phyloP scores from a whole-genome alignment of 1,139 yeast genomes.

The Kodamaea anthophila region DNA sequence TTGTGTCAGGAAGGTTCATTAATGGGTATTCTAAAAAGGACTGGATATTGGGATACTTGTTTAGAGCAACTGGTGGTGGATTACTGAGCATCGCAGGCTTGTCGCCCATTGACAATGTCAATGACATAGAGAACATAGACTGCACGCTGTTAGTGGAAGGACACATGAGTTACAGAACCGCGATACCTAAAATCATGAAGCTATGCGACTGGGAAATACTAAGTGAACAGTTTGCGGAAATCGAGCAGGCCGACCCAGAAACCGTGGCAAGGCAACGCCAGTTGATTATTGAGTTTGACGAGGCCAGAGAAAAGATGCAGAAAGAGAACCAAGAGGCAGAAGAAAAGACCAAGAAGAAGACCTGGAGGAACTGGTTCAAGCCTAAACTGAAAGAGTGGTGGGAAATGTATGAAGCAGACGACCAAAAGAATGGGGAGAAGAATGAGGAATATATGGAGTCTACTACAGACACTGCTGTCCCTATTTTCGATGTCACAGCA shows the following conservation, averaged over 20 bases:
- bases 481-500: constrained; percentile 43
- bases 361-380: constrained; percentile 63
- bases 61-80: constrained; percentile 95
- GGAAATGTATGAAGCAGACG: constrained; percentile 51
- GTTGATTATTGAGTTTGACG: constrained; percentile 76
- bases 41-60: constrained; percentile 93
- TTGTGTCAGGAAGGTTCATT: constrained; percentile 84
- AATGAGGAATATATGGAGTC: constrained; percentile 6
- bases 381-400: constrained; percentile 86
- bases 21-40: constrained; percentile 90
- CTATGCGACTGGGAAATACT: constrained; percentile 73
- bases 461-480: constrained; percentile 8
- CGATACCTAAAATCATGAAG: constrained; percentile 75
- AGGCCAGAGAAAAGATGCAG: constrained; percentile 60
- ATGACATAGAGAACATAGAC: constrained; percentile 76
- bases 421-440: constrained; percentile 1
- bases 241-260: constrained; percentile 94
- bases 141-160: constrained; percentile 87
- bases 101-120: constrained; percentile 59
- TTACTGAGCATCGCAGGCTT: constrained; percentile 85
- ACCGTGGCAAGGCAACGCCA: constrained; percentile 76
- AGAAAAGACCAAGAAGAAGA: constrained; percentile 30
- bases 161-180: constrained; percentile 93
- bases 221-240: constrained; percentile 89
- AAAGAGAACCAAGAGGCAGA: constrained; percentile 19